Percentiles rank a stretch among this genome's conserved stretches.
These are phyloP conservation scores for Colletotrichum navitas DNA, from an alignment of 2,329 filamentous ascomycete species.

Conservation along the genomic window DNA sequence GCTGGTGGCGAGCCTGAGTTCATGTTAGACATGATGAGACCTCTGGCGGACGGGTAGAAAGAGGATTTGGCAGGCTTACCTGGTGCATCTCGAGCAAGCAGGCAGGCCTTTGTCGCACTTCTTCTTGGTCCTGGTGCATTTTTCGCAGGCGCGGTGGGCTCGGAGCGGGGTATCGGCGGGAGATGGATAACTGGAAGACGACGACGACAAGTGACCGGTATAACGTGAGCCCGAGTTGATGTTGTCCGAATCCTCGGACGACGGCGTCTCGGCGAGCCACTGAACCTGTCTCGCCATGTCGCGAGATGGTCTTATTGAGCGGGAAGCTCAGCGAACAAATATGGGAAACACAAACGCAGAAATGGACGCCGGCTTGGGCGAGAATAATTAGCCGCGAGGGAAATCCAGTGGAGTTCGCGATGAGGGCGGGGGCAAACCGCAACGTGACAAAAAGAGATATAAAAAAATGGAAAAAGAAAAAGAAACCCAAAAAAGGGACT, in stretches of 20 bases:
- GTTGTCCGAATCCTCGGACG: constrained; percentile 39
- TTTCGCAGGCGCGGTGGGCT: constrained; percentile 54
- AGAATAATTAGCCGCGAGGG: not conserved
- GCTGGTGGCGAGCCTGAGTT: constrained; percentile 42
- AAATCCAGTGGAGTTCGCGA: not conserved
- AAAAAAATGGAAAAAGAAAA: not conserved
- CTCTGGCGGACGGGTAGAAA: not conserved
- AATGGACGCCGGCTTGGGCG: not conserved
- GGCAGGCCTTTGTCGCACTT: constrained; percentile 55
- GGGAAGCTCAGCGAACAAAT: not conserved
- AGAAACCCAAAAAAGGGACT: too few relatives aligned
- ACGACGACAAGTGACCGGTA: constrained; percentile 23
- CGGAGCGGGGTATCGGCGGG: constrained; percentile 44
- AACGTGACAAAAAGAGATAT: not conserved
- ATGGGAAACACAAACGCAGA: not conserved
- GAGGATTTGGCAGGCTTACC: constrained; percentile 43
- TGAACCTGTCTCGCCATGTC: constrained; percentile 35
- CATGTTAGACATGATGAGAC: constrained; percentile 2
- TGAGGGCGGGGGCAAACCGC: not conserved
- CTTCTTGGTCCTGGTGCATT: constrained; percentile 55
- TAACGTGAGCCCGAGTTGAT: constrained; percentile 34
- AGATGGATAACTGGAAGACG: constrained; percentile 32
- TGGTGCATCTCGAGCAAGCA: constrained; percentile 52
- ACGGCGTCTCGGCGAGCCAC: constrained; percentile 37
- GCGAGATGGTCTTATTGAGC: not conserved